phyloP scores from a whole-genome alignment of 1,139 yeast species.

The Suhomyces taliae region DNA sequence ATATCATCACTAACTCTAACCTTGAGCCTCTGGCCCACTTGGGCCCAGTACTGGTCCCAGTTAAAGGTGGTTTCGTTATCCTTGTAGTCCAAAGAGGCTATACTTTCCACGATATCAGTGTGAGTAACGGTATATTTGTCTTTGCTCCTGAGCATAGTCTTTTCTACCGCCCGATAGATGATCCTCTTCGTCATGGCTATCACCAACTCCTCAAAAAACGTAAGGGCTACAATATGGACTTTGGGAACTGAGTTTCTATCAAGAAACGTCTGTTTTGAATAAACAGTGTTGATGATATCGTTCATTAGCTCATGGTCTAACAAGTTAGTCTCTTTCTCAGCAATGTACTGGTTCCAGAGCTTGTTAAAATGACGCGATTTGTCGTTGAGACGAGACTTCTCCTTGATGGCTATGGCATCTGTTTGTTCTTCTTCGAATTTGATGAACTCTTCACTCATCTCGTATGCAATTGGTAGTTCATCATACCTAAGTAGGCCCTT shows the following conservation, averaged over 20 bases:
- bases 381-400: constrained; percentile 17
- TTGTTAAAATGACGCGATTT: constrained; percentile 9
- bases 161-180: constrained; percentile 8
- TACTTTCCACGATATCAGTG: constrained; percentile 7
- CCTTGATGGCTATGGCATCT: constrained; percentile 21
- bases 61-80: constrained; percentile 9
- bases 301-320: constrained; percentile 7
- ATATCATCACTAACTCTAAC: constrained; percentile 13
- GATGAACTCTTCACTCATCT: constrained; percentile 50
- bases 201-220: constrained; percentile 13
- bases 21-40: constrained; percentile 6
- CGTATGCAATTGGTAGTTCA: constrained; percentile 55
- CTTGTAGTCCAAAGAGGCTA: constrained; percentile 1
- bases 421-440: constrained; percentile 50
- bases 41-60: constrained; percentile 14
- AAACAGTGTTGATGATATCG: constrained; percentile 1
- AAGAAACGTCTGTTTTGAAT: constrained; percentile 7
- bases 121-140: background rate
- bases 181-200: constrained; percentile 8
- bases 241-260: constrained; percentile 1
- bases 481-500: constrained; percentile 29
- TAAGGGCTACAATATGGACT: constrained; percentile 8
- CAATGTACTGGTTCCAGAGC: constrained; percentile 5
- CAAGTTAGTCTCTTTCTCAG: constrained; percentile 2
- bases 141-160: background rate